These are phyloP conservation scores for Gigaspora rosea DNA, from an alignment of 192 early-diverging fungal species.

Conservation along the genomic window DNA sequence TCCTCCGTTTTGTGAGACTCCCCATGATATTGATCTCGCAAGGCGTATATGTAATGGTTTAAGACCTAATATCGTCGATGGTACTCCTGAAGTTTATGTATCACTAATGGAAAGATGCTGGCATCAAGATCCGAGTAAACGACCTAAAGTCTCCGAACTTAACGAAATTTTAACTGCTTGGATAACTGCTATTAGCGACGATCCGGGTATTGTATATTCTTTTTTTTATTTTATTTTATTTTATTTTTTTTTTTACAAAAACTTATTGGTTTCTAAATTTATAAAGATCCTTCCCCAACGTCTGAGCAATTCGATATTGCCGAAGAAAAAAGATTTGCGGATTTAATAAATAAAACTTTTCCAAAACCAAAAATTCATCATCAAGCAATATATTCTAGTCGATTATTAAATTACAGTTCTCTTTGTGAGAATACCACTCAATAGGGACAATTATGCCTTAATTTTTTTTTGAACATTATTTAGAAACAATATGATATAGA, in stretches of 20 bases:
- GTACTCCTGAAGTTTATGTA: constrained; percentile 37
- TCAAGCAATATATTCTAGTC: not conserved
- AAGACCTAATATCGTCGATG: constrained; percentile 40
- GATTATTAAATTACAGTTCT: no score
- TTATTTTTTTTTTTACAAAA: no score
- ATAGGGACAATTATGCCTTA: no score
- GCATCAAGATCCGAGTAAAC: constrained; percentile 34
- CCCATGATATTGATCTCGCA: constrained; percentile 33
- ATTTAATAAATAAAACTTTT: not conserved
- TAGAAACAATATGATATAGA: no score
- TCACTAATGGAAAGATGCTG: constrained; percentile 45
- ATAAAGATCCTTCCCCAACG: not conserved
- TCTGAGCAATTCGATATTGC: not conserved
- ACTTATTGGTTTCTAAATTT: no score
- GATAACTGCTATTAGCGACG: constrained; percentile 3
- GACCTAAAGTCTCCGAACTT: constrained; percentile 4
- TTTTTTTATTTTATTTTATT: no score
- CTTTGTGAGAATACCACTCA: no score
- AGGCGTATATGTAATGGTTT: constrained; percentile 37
- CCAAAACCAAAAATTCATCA: not conserved
- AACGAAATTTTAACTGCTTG: not conserved
- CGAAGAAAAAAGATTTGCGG: not conserved
- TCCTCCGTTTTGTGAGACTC: constrained; percentile 36
- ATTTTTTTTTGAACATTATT: no score
- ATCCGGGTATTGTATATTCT: not conserved